Base-by-base conservation (phyloP, 768 basidiomycete genomes). In the Xanthoconium stramineum region DNA sequence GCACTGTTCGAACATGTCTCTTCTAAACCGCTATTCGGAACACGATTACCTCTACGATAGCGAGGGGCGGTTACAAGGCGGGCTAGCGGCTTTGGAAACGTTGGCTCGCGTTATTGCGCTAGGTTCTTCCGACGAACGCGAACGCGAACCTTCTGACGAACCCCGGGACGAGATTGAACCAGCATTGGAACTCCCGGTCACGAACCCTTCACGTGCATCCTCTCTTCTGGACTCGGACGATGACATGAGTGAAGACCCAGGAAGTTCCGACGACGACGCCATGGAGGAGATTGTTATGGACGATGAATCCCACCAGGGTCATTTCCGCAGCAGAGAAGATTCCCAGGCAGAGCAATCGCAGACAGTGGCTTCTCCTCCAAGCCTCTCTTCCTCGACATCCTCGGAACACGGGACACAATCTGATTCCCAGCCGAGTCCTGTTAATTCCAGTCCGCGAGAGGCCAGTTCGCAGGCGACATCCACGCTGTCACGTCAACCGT, bases 1-100 rank as follows among this genome's bases (percentile, higher is more conserved):
- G 28, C 97, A 99, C 67, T 97, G 94, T 69, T 98, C 97, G 17
- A 98, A 97, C 66, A 98, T 99, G 96, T 86, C 91, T 6, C 81
- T 98, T 24, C 78, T 98, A 29, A 98, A 98, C 69, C 91, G 97
- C 11, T 73, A 82, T 1, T 67, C 81, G 0, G 85, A 88, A 46
- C 85, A 80, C 53, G 81, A 83, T 45, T 78, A 83, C 24, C 75
- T 85, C n/a, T 94, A 93, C 70, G 91, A 92, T 65, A 75, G 78
- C 2, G 84, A 91, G 50, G 96, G 96, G 19, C 83, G 91, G 29
- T 74, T 99, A 42, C 84, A 87, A 61, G 94, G 94, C n/a, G 95
- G 96, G 6, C 73, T 97, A 12, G 75, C 84, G 2, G 86, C 88
- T 13, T 75, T 97, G 51, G 94, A 97, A 67, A 87, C 91, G 52